Base-by-base conservation (phyloP, 345 rosid species). In the Fremontodendron californicum region DNA sequence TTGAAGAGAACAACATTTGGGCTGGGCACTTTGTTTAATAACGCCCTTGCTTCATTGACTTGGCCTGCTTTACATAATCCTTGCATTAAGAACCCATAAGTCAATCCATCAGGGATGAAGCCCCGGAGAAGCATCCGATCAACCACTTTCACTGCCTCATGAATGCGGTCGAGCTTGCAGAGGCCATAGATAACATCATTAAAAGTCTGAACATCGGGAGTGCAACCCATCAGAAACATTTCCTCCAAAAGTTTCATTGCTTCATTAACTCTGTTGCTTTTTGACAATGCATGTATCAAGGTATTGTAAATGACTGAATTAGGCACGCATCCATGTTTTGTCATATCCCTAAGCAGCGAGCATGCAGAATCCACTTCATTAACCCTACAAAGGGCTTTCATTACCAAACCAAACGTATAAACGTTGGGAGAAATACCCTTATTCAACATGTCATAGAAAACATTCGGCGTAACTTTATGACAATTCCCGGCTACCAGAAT, bases 161-260 rank as follows among this genome's bases (percentile, higher is more conserved):
- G 92, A 75, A 90, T 85, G 54, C 97, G 82, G 37, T 81, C 82
- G 45, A 86, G 72, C 86, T 84, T 89, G 87, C 97, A 93, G 4
- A 93, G 85, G 29, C 94, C 86, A 72, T 85, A 73, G 35, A 93
- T 84, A 40, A 93, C 88, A 89, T 88, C 91, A 75, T 93, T 93
- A 65, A 95, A 95, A 73, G 97, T 93, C 78, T 89, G 86, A 74
- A 90, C 90, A 81, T 90, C 96, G 73, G 99, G 95, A 0, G 60
- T 15, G 76, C 98, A 93, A 4, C 97, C 90, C 98, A 90, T 90
- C 67, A 95, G 68, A 80, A 93, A 79, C 99, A 95, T 91, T 84
- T 93, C 97, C 43, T 93, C 99, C 49, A 95, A 77, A 76, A 89
- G 88, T 71, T 81, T 89, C 79, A 85, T 77, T 6, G 94, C 88